Conservation (phyloP, 371 early-diverging fungal genomes). For the Actinomortierella wolfii region DNA sequence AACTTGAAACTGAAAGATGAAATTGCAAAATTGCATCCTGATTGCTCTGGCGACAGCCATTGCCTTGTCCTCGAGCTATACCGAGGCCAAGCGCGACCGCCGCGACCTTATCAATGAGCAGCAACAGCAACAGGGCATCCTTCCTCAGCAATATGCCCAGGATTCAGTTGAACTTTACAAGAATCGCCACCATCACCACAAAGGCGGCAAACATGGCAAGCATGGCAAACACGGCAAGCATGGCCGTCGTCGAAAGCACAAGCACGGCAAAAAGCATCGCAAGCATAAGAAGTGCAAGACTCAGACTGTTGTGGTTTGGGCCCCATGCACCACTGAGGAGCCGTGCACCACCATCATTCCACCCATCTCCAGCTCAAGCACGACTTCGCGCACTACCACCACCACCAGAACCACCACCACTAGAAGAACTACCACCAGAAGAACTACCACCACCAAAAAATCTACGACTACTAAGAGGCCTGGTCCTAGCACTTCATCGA, state of each 20-base stretch:
- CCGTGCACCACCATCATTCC: no score
- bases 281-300: conserved; percentile 32
- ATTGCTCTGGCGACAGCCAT: conserved; percentile 24
- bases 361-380: neutral
- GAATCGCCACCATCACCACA: conserved; percentile 1
- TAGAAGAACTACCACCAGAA: neutral
- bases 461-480: neutral
- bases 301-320: conserved; percentile 17
- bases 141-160: no score
- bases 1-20: conserved; percentile 10
- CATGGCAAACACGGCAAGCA: conserved; percentile 1
- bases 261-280: neutral
- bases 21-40: conserved; percentile 21
- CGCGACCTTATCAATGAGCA: conserved; percentile 13
- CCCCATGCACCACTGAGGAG: conserved; percentile 11
- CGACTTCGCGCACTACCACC: neutral
- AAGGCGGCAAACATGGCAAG: conserved; percentile 11
- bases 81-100: conserved; percentile 27
- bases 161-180: conserved; percentile 5
- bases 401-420: neutral
- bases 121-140: neutral
- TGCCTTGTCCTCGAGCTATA: conserved; percentile 13
- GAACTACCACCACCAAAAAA: neutral
- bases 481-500: conserved; percentile 1
- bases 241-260: no score